A percentile compares a stretch with the other conserved stretches of the same genome.
phyloP scores from a whole-genome alignment of 331 rosid species.

The Phaseolus coccineus region DNA sequence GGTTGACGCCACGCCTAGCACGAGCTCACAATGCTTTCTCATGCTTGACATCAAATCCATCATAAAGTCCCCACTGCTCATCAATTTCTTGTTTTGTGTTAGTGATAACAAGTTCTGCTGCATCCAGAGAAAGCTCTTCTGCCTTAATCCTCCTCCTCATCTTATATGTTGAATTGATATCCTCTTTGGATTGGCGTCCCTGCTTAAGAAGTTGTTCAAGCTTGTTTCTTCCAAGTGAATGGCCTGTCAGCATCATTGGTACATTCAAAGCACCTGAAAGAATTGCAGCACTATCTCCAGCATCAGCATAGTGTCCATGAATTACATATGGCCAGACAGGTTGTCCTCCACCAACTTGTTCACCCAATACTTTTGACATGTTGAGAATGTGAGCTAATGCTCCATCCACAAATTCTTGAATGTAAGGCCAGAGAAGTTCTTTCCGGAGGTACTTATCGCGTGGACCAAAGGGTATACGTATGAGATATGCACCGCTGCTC shows the following conservation, averaged over 20 bases:
- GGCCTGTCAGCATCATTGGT: constrained; percentile 92
- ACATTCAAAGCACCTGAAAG: constrained; percentile 93
- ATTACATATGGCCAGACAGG: constrained; percentile 96
- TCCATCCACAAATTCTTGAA: constrained; percentile 92
- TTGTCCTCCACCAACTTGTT: constrained; percentile 82
- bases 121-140: constrained; percentile 88
- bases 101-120: constrained; percentile 92
- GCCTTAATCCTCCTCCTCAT: constrained; percentile 94
- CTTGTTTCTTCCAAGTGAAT: constrained; percentile 92
- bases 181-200: constrained; percentile 90
- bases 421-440: constrained; percentile 90
- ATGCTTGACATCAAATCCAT: constrained; percentile 90
- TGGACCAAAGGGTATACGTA: constrained; percentile 91
- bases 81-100: constrained; percentile 91
- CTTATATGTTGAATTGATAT: constrained; percentile 86
- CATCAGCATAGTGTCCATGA: constrained; percentile 95
- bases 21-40: constrained; percentile 93
- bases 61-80: constrained; percentile 96
- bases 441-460: constrained; percentile 76
- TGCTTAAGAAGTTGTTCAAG: constrained; percentile 94
- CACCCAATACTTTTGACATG: constrained; percentile 90
- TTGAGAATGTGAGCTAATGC: constrained; percentile 90
- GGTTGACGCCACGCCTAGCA: constrained; percentile 78
- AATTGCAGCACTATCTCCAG: constrained; percentile 92
- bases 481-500: constrained; percentile 92